These are phyloP conservation scores for Russula foetens DNA, from an alignment of 768 basidiomycete species.

Conservation along the genomic window DNA sequence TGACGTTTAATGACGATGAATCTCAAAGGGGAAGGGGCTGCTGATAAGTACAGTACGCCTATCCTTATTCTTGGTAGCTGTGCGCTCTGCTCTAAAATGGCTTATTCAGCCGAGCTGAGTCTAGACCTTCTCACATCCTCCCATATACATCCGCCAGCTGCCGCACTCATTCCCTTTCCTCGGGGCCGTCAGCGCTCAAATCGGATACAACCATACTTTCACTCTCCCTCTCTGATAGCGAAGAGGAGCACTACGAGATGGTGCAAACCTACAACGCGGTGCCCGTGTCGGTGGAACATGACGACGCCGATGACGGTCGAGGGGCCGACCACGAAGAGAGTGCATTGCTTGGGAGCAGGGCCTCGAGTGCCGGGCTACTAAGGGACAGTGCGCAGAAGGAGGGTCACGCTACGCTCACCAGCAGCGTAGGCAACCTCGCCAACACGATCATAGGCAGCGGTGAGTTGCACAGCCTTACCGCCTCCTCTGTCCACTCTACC, in stretches of 20 bases:
- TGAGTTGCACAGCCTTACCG: constrained; percentile 26
- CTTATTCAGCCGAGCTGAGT: too few species aligned
- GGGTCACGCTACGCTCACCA: constrained; percentile 61
- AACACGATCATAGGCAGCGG: constrained; percentile 94
- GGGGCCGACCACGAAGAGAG: constrained; percentile 41
- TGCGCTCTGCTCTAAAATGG: too few species aligned
- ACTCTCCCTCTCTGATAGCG: neutral
- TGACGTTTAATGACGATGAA: neutral
- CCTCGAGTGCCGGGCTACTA: constrained; percentile 24
- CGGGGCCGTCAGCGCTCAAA: neutral
- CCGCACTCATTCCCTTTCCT: too few species aligned
- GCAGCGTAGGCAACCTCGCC: constrained; percentile 69
- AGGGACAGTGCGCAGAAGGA: constrained; percentile 32
- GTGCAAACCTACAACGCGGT: constrained; percentile 61
- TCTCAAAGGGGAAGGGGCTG: too few species aligned
- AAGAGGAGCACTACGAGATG: constrained; percentile 45
- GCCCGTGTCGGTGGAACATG: constrained; percentile 26
- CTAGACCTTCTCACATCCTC: too few species aligned
- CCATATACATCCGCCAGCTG: too few species aligned
- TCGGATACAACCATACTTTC: neutral
- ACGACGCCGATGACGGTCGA: constrained; percentile 25
- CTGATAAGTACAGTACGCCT: too few species aligned
- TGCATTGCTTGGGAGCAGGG: constrained; percentile 46
- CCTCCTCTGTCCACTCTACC: too few species aligned
- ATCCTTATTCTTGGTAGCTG: too few species aligned